Evolutionary conservation across 352 stramenopile genomes (phyloP).

Genomic region (Thraustochytrium sp.): DNA sequence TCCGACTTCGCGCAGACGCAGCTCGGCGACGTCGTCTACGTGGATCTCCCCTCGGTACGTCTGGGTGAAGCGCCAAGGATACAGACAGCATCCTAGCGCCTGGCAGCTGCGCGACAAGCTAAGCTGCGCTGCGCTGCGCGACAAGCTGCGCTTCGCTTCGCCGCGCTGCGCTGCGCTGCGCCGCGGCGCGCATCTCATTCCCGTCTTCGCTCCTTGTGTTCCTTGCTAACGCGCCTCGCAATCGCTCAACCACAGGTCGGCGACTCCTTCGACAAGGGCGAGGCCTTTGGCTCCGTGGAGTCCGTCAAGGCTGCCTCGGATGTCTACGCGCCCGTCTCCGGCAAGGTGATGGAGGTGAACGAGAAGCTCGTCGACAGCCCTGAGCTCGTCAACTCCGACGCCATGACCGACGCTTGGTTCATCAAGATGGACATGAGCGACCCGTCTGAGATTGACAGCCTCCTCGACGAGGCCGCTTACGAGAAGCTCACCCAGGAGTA

Average conservation of each 20-base stretch:
- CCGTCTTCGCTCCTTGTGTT: too few species aligned
- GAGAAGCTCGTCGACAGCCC: slow-evolving; percentile 71
- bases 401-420: slow-evolving; percentile 75
- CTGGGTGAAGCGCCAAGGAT: background rate
- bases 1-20: slow-evolving; percentile 94
- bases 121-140: too few species aligned
- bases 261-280: slow-evolving; percentile 72
- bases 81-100: too few species aligned
- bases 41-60: slow-evolving; percentile 69
- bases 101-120: too few species aligned
- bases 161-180: too few species aligned
- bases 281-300: slow-evolving; percentile 92
- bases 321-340: slow-evolving; percentile 80
- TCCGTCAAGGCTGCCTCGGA: slow-evolving; percentile 97
- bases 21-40: slow-evolving; percentile 87
- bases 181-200: too few species aligned
- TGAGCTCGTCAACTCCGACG: slow-evolving; percentile 75
- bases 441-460: slow-evolving; percentile 62
- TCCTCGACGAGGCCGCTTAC: slow-evolving; percentile 73
- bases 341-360: slow-evolving; percentile 89
- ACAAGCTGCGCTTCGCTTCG: too few species aligned
- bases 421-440: slow-evolving; percentile 77
- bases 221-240: background rate
- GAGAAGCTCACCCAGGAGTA: slow-evolving; percentile 53
- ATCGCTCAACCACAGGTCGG: slow-evolving; percentile 63